phyloP scores from a whole-genome alignment of 176 grass and related monocot genomes.

The Olyra latifolia region DNA sequence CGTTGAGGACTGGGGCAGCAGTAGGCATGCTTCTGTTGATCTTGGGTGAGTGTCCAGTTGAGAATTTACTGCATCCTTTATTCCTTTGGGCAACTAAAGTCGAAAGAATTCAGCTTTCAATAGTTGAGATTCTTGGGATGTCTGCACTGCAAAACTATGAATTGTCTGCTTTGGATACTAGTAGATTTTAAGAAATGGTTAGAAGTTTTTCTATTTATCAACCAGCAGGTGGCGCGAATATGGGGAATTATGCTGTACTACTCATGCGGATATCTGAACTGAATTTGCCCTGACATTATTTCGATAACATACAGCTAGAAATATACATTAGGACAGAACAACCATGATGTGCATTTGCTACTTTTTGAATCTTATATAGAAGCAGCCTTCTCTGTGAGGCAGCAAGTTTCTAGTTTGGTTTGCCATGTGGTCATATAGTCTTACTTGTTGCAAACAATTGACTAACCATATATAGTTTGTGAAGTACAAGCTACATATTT shows the following conservation, averaged over 20 bases:
- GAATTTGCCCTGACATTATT: background rate
- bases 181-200: background rate
- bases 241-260: background rate
- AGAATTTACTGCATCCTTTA: background rate
- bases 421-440: background rate
- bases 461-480: background rate
- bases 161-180: background rate
- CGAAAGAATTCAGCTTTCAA: background rate
- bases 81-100: background rate
- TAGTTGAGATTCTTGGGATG: background rate
- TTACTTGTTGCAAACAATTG: background rate
- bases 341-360: background rate
- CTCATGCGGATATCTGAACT: background rate
- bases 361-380: background rate
- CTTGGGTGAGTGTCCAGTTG: conserved; percentile 17
- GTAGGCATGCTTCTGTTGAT: background rate
- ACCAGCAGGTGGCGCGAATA: background rate
- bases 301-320: background rate
- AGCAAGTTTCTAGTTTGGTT: background rate
- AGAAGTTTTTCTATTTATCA: background rate
- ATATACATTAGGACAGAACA: no score
- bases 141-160: background rate
- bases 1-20: background rate
- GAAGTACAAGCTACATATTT: background rate
- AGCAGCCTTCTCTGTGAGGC: background rate